phyloP scores from a whole-genome alignment of 768 basidiomycete species.

The Lactarius akahatsu region DNA sequence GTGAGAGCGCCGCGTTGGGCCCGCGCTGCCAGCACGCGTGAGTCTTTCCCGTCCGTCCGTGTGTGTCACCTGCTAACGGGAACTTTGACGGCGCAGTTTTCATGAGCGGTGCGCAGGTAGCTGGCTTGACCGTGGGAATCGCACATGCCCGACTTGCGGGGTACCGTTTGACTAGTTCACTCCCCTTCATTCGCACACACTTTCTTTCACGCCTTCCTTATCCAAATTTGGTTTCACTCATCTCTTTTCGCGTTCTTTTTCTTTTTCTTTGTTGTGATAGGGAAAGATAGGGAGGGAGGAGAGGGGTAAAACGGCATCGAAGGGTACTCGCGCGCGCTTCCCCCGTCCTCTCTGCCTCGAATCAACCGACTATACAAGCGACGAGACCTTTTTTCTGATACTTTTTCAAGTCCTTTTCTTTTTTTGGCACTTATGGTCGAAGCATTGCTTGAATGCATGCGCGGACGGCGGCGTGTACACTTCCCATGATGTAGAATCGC shows the following conservation, averaged over 20 bases:
- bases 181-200: neutral
- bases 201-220: neutral
- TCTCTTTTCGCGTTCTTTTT: neutral
- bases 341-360: neutral
- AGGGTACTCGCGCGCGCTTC: neutral
- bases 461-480: neutral
- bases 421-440: neutral
- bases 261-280: neutral
- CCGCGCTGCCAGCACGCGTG: constrained; percentile 28
- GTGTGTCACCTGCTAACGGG: neutral
- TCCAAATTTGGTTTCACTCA: neutral
- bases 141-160: constrained; percentile 22
- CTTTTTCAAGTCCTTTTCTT: no score
- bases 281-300: neutral
- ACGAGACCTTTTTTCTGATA: neutral
- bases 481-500: neutral
- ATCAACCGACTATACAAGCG: neutral
- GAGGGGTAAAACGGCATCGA: neutral
- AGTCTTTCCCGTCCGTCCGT: constrained; percentile 1
- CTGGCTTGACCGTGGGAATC: constrained; percentile 23
- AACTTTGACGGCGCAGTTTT: constrained; percentile 14
- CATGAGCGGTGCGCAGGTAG: constrained; percentile 27
- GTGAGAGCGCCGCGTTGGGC: constrained; percentile 22
- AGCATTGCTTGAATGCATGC: neutral
- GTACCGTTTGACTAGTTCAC: constrained; percentile 20